Conservation (phyloP, 331 rosid genomes). For the Spiraea crenata region DNA sequence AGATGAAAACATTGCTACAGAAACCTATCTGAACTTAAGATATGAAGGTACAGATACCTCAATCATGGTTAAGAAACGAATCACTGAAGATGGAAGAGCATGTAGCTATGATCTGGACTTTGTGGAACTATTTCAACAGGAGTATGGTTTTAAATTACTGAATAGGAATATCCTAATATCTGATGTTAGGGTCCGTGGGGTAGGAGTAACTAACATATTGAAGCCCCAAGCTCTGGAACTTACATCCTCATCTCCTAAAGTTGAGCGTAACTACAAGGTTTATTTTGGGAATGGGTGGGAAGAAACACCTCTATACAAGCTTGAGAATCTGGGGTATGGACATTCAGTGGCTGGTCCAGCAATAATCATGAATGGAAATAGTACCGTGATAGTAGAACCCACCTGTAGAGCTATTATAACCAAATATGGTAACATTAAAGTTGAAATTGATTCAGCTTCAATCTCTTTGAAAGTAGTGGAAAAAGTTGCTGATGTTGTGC, state of each 20-base stretch:
- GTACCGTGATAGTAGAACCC: constrained; percentile 81
- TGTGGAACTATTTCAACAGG: constrained; percentile 71
- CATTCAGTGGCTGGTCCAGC: constrained; percentile 67
- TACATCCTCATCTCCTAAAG: constrained; percentile 43
- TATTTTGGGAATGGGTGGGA: constrained; percentile 81
- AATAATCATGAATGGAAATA: constrained; percentile 88
- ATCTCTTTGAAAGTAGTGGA: constrained; percentile 45
- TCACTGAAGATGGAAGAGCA: constrained; percentile 35
- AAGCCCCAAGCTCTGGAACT: constrained; percentile 54
- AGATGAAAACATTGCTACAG: constrained; percentile 61
- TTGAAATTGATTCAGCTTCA: constrained; percentile 58
- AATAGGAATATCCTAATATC: constrained; percentile 68
- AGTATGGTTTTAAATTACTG: constrained; percentile 81
- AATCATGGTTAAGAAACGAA: constrained; percentile 77
- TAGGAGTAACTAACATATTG: constrained; percentile 80
- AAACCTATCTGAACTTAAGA: constrained; percentile 82
- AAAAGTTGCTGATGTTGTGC: constrained; percentile 79
- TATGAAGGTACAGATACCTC: constrained; percentile 97
- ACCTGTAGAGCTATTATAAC: constrained; percentile 69
- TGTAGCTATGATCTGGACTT: constrained; percentile 67
- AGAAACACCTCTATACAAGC: constrained; percentile 73
- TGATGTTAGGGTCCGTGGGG: constrained; percentile 78
- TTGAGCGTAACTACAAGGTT: constrained; percentile 71
- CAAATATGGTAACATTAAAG: constrained; percentile 72
- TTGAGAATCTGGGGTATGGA: constrained; percentile 69